Evolutionary conservation across 1,284 basidiomycete species (phyloP).

Genomic region (Ganoderma sp.): DNA sequence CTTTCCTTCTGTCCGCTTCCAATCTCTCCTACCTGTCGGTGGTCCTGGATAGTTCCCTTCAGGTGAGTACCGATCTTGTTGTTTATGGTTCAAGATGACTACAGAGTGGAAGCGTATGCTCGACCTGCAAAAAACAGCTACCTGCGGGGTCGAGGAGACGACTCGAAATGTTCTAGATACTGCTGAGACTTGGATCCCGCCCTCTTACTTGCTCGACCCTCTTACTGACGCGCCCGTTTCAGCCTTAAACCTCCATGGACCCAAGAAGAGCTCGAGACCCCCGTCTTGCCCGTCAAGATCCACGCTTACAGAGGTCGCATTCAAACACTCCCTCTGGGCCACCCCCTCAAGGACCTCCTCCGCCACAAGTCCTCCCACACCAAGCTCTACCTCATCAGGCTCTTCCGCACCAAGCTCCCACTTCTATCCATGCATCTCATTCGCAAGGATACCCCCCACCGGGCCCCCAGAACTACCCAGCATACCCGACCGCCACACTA

Average conservation of each 20-base stretch:
- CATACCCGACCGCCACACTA: constrained; percentile 46
- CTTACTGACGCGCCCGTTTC: constrained; percentile 18
- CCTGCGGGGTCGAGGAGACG: constrained; percentile 69
- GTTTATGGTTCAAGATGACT: constrained; percentile 62
- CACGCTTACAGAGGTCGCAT: constrained; percentile 61
- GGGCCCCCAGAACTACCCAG: constrained; percentile 26
- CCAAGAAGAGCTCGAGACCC: constrained; percentile 80
- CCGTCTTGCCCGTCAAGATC: constrained; percentile 71
- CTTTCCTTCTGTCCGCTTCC: not conserved
- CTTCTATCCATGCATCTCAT: constrained; percentile 29
- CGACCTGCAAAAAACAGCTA: constrained; percentile 53
- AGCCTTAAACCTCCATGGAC: constrained; percentile 58
- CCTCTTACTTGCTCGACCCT: not conserved
- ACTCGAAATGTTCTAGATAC: constrained; percentile 86
- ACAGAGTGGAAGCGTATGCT: constrained; percentile 83
- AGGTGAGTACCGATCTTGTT: constrained; percentile 1
- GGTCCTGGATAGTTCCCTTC: not conserved
- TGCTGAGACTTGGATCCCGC: constrained; percentile 62
- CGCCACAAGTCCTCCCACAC: constrained; percentile 25
- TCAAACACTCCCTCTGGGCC: constrained; percentile 47
- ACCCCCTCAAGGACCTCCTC: constrained; percentile 12
- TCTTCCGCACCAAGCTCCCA: not conserved
- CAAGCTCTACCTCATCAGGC: constrained; percentile 25
- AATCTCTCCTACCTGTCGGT: not conserved
- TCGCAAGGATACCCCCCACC: constrained; percentile 29